These are phyloP conservation scores for Coniochaeta prunicola DNA, from an alignment of 2,329 filamentous ascomycete genomes.

Conservation along the genomic window DNA sequence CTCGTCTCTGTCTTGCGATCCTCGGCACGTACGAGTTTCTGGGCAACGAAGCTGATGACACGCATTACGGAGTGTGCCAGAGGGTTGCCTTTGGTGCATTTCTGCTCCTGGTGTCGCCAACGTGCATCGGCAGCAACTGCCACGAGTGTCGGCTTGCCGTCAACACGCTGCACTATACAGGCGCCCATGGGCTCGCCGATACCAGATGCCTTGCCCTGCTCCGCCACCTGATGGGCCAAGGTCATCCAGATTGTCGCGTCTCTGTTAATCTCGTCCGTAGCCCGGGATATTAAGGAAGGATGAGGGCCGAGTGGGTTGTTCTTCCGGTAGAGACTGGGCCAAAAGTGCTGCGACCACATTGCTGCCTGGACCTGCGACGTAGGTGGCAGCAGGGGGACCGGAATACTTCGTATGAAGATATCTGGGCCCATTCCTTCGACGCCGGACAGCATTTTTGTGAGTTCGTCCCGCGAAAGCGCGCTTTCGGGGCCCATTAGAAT, in stretches of 20 bases:
- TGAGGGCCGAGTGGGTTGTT: slow-evolving; percentile 83
- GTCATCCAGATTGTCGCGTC: slow-evolving; percentile 61
- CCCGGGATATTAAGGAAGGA: slow-evolving; percentile 63
- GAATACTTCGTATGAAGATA: slow-evolving; percentile 54
- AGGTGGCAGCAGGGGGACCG: slow-evolving; percentile 66
- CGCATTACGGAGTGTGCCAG: slow-evolving; percentile 73
- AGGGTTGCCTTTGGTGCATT: slow-evolving; percentile 54
- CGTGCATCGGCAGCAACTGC: slow-evolving; percentile 72
- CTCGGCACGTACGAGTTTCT: slow-evolving; percentile 53
- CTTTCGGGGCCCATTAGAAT: slow-evolving; percentile 46
- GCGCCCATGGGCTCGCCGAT: slow-evolving; percentile 66
- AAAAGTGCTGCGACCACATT: slow-evolving; percentile 69
- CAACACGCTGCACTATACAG: slow-evolving; percentile 61
- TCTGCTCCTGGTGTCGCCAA: slow-evolving; percentile 48
- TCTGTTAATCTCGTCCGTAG: slow-evolving; percentile 59
- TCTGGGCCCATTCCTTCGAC: slow-evolving; percentile 44
- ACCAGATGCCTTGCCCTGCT: slow-evolving; percentile 47
- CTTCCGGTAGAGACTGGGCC: slow-evolving; percentile 81
- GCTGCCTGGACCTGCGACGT: slow-evolving; percentile 69
- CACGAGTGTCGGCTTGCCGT: slow-evolving; percentile 48
- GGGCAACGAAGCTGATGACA: slow-evolving; percentile 76
- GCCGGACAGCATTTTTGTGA: slow-evolving; percentile 37
- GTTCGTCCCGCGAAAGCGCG: slow-evolving; percentile 44
- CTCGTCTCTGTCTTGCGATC: slow-evolving; percentile 24
- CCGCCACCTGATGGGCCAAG: slow-evolving; percentile 57